A percentile compares a stretch with the other conserved stretches of the same genome.
Conservation (phyloP, 495 filamentous ascomycete genomes). For the Penicillium pancosmium region DNA sequence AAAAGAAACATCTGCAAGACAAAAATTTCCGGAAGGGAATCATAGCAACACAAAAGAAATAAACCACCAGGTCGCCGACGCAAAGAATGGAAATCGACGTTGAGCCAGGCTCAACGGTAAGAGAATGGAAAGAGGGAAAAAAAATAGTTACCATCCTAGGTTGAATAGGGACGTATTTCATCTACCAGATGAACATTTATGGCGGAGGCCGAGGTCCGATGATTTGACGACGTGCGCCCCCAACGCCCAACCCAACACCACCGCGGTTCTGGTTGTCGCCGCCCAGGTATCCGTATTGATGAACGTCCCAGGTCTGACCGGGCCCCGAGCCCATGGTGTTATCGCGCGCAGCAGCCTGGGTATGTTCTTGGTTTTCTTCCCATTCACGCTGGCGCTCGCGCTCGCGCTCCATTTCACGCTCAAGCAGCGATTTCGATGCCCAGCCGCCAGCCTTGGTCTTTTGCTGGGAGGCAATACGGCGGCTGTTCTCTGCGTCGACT, state of each 20-base stretch:
- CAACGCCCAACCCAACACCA: constrained; percentile 65
- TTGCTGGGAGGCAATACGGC: constrained; percentile 61
- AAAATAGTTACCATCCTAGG: not conserved
- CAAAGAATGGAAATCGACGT: constrained; percentile 12
- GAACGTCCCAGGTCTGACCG: constrained; percentile 75
- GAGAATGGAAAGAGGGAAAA: constrained; percentile 7
- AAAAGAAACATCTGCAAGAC: not conserved
- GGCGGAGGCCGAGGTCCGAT: constrained; percentile 74
- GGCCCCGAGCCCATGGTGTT: constrained; percentile 55
- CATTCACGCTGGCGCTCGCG: constrained; percentile 90
- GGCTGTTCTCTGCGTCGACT: constrained; percentile 68
- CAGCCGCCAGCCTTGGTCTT: constrained; percentile 76
- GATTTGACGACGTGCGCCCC: constrained; percentile 75
- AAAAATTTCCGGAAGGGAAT: constrained; percentile 1
- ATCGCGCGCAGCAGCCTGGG: constrained; percentile 54
- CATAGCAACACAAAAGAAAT: constrained; percentile 8
- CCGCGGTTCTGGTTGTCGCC: constrained; percentile 83
- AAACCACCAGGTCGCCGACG: constrained; percentile 22
- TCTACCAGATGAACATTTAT: constrained; percentile 18
- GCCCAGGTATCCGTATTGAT: constrained; percentile 85
- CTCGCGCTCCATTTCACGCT: constrained; percentile 96
- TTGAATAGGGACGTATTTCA: constrained; percentile 9
- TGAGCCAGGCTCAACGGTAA: constrained; percentile 1
- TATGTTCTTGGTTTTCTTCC: constrained; percentile 86
- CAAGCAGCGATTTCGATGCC: constrained; percentile 80